These are phyloP conservation scores for Cynara cardunculus DNA, from an alignment of 129 eudicot species.

Conservation along the genomic window DNA sequence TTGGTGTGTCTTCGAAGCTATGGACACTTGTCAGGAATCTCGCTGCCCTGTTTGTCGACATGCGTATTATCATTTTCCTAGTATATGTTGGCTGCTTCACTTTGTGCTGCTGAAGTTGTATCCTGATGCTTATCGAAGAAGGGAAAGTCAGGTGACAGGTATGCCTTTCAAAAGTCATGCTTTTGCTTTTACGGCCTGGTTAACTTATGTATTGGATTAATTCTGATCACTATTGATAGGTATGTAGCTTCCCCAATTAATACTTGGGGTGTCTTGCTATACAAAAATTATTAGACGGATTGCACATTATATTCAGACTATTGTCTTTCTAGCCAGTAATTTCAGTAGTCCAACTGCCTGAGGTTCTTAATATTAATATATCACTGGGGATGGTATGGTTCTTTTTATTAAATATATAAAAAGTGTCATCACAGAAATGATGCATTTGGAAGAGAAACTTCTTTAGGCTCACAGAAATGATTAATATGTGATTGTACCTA, in stretches of 20 bases:
- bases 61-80: conserved; percentile 51
- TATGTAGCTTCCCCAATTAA: not conserved
- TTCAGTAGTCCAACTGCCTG: not conserved
- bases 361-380: too few relatives aligned
- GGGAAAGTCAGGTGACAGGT: conserved; percentile 52
- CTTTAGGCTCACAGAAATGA: not conserved
- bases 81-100: conserved; percentile 46
- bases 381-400: not conserved
- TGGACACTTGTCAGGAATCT: conserved; percentile 44
- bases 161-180: conserved; percentile 7
- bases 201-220: not conserved
- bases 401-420: not conserved
- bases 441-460: not conserved
- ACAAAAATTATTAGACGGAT: not conserved
- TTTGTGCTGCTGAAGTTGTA: conserved; percentile 47
- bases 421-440: not conserved
- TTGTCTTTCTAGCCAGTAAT: not conserved
- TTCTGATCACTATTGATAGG: not conserved
- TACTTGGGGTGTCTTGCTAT: not conserved
- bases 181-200: not conserved
- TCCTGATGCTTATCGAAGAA: conserved; percentile 39
- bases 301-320: not conserved
- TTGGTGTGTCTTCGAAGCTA: conserved; percentile 53
- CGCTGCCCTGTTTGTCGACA: conserved; percentile 55
- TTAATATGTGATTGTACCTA: not conserved